These are phyloP conservation scores for Coemansia sp. DNA, from an alignment of 192 early-diverging fungal species.

Conservation along the genomic window DNA sequence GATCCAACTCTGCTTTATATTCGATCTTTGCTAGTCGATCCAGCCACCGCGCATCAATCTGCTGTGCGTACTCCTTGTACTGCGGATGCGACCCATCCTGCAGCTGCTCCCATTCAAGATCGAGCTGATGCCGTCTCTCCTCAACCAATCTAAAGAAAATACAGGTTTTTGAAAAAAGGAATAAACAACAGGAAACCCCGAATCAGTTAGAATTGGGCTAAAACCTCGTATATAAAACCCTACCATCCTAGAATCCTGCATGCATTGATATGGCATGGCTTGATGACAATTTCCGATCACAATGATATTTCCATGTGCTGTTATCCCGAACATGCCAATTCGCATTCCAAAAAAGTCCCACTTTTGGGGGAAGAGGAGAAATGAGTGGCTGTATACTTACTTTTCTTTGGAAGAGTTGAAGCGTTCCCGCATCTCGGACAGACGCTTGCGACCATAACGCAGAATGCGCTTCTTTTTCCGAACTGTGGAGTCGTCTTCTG, in stretches of 20 bases:
- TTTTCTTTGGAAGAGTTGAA: conserved; percentile 37
- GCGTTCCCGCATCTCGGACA: conserved; percentile 42
- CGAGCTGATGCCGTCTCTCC: conserved; percentile 42
- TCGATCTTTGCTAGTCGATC: conserved; percentile 38
- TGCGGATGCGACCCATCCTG: conserved; percentile 45
- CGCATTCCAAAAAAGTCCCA: neutral
- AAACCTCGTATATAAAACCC: no score
- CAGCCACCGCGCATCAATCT: conserved; percentile 44
- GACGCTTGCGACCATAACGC: conserved; percentile 46
- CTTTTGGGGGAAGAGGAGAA: no score
- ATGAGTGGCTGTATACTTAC: no score
- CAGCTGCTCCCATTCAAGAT: conserved; percentile 43
- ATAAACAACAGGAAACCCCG: neutral
- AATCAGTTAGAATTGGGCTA: no score
- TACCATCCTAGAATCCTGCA: no score
- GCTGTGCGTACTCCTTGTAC: conserved; percentile 37
- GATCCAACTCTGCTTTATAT: conserved; percentile 22
- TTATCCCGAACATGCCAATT: no score
- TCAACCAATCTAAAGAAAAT: conserved; percentile 33
- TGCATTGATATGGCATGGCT: no score
- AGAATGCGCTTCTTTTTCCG: conserved; percentile 44
- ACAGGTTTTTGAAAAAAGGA: conserved; percentile 5
- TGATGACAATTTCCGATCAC: no score
- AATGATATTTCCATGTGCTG: no score
- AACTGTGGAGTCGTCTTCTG: conserved; percentile 33